Evolutionary conservation across 768 basidiomycete species (phyloP).

Genomic region (Lentinula guzmanii): DNA sequence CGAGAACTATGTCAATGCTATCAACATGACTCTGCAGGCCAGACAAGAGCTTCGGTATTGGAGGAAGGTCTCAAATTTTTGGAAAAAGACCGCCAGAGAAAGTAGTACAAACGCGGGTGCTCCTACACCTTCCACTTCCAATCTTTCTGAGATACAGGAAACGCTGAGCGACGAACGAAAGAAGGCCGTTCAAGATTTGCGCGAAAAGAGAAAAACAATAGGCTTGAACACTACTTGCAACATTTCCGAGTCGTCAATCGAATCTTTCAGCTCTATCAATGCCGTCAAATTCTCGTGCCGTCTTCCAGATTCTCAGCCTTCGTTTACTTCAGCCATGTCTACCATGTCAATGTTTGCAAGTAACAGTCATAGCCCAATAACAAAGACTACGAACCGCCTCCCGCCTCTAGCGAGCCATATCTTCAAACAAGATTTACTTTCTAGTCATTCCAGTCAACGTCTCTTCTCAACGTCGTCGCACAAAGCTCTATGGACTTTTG

Average conservation of each 20-base stretch:
- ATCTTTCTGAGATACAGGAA: slow-evolving; percentile 30
- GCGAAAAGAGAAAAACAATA: slow-evolving; percentile 14
- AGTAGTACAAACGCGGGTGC: slow-evolving; percentile 15
- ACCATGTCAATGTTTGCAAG: neutral
- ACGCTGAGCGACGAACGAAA: slow-evolving; percentile 27
- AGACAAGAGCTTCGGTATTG: slow-evolving; percentile 37
- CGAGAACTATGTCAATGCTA: slow-evolving; percentile 39
- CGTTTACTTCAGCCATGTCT: neutral
- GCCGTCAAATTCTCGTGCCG: neutral
- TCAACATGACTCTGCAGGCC: slow-evolving; percentile 37
- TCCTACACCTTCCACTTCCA: slow-evolving; percentile 34
- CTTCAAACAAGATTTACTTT: slow-evolving; percentile 12
- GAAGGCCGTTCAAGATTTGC: slow-evolving; percentile 33
- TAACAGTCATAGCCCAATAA: neutral
- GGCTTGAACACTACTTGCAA: neutral
- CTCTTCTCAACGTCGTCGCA: slow-evolving; percentile 2
- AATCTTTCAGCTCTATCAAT: neutral
- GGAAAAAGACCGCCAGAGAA: slow-evolving; percentile 36
- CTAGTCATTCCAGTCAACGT: slow-evolving; percentile 13
- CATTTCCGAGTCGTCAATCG: neutral
- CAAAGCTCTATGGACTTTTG: neutral
- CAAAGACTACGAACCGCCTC: neutral
- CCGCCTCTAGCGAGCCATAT: slow-evolving; percentile 11
- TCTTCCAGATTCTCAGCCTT: slow-evolving; percentile 2
- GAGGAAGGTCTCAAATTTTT: slow-evolving; percentile 39